Evolutionary conservation across 1,139 yeast species (phyloP).

Genomic region (Zhuliangozyma blackwelliae): DNA sequence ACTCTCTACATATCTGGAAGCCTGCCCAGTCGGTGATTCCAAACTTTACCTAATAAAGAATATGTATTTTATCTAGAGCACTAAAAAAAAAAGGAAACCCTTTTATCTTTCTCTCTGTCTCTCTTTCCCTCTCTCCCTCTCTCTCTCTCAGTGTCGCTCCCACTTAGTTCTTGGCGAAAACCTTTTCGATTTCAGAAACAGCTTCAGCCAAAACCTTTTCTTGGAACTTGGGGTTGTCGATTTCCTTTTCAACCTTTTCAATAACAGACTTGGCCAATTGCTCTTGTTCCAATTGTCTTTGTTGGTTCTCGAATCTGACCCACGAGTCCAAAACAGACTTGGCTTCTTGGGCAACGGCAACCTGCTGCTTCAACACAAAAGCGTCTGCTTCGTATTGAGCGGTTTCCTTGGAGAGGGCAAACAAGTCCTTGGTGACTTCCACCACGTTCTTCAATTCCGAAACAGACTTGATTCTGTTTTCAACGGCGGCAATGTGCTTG

Average conservation of each 20-base stretch:
- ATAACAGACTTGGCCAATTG: constrained; percentile 85
- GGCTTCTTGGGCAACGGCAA: constrained; percentile 85
- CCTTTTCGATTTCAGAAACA: constrained; percentile 84
- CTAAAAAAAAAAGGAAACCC: background rate
- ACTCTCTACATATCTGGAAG: constrained; percentile 82
- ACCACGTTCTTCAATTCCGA: constrained; percentile 90
- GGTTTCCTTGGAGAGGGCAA: constrained; percentile 93
- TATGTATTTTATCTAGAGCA: background rate
- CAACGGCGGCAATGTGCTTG: constrained; percentile 88
- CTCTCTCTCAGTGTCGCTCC: constrained; percentile 1
- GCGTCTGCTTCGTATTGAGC: constrained; percentile 92
- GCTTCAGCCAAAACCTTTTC: constrained; percentile 88
- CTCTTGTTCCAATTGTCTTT: constrained; percentile 94
- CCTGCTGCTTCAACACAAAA: constrained; percentile 87
- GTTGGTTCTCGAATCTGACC: constrained; percentile 97
- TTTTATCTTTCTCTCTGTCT: background rate
- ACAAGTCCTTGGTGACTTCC: constrained; percentile 83
- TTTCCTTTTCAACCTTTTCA: constrained; percentile 82
- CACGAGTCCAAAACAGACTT: constrained; percentile 95
- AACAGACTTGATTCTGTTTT: constrained; percentile 85
- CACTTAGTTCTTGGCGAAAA: constrained; percentile 51
- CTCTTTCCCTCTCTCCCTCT: background rate
- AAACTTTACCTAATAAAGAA: constrained; percentile 6
- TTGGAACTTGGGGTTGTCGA: constrained; percentile 88
- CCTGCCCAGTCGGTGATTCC: constrained; percentile 36